A percentile compares a stretch with the other conserved stretches of the same genome.
Evolutionary conservation across 345 rosid species (phyloP).

Genomic region (Eucalyptus pauciflora): DNA sequence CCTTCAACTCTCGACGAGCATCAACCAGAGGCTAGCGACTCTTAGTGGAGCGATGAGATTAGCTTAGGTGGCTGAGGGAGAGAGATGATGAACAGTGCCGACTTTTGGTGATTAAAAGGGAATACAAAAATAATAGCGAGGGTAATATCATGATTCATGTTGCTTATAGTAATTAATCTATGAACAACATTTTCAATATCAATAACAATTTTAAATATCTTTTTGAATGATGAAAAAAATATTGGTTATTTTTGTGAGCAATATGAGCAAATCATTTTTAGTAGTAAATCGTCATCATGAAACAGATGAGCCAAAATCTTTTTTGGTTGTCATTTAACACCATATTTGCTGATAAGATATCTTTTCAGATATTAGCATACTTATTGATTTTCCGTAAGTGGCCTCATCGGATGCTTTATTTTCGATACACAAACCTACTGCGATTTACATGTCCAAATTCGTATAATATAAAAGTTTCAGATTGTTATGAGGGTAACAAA

Average conservation of each 20-base stretch:
- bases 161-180: not conserved
- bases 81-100: not conserved
- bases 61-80: not conserved
- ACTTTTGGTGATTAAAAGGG: not conserved
- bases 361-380: not conserved
- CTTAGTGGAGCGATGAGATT: not conserved
- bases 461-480: not conserved
- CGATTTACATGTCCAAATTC: not conserved
- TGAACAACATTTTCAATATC: no score
- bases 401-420: not conserved
- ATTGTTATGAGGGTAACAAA: not conserved
- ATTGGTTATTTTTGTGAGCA: accelerated
- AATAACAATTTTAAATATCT: no score
- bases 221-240: not conserved
- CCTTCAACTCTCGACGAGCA: not conserved
- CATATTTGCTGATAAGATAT: not conserved
- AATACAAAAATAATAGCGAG: not conserved
- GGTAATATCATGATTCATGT: not conserved
- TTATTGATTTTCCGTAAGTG: not conserved
- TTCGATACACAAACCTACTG: accelerated
- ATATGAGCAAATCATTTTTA: not conserved
- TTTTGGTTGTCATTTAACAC: not conserved
- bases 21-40: not conserved
- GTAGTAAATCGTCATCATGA: no score
- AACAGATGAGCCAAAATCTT: accelerated